A percentile compares a stretch with the other conserved stretches of the same genome.
These are phyloP conservation scores for Phytophthora sojae DNA, from an alignment of 352 stramenopile genomes.

Conservation along the genomic window DNA sequence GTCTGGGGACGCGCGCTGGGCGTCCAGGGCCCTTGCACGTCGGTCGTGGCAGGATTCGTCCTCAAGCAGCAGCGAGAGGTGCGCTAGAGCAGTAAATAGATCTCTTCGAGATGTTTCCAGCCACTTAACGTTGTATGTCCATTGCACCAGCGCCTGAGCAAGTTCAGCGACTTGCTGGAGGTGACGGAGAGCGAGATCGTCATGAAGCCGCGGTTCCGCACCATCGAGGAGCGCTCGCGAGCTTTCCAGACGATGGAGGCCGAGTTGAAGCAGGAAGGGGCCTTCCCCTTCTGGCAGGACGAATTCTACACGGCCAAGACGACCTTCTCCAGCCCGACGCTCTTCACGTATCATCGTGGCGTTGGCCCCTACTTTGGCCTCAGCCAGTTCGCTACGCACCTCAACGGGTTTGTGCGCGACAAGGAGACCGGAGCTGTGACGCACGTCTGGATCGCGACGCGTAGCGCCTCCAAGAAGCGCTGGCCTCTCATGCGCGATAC, in stretches of 20 bases:
- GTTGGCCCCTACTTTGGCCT: slow-evolving; percentile 70
- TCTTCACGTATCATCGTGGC: slow-evolving; percentile 76
- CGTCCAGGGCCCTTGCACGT: slow-evolving; percentile 22
- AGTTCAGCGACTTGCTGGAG: slow-evolving; percentile 43
- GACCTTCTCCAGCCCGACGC: slow-evolving; percentile 47
- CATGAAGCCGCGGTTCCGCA: slow-evolving; percentile 39
- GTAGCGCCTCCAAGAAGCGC: slow-evolving; percentile 56
- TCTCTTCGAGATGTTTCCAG: neutral
- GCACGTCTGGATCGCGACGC: slow-evolving; percentile 71
- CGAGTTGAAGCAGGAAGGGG: slow-evolving; percentile 50
- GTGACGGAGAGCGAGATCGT: slow-evolving; percentile 41
- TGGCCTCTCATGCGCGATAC: slow-evolving; percentile 68
- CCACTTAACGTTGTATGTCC: neutral
- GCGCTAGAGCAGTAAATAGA: neutral
- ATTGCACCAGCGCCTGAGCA: slow-evolving; percentile 35
- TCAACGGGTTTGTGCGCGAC: slow-evolving; percentile 73
- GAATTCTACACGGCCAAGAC: slow-evolving; percentile 70
- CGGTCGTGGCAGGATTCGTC: slow-evolving; percentile 46
- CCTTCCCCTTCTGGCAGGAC: slow-evolving; percentile 65
- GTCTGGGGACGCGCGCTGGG: slow-evolving; percentile 22
- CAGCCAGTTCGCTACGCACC: slow-evolving; percentile 70
- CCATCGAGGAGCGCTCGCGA: slow-evolving; percentile 44
- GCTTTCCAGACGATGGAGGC: slow-evolving; percentile 56
- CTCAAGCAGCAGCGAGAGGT: slow-evolving; percentile 47
- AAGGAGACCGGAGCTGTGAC: slow-evolving; percentile 34